Evolutionary conservation across 345 rosid species (phyloP).

Genomic region (Salix viminalis): DNA sequence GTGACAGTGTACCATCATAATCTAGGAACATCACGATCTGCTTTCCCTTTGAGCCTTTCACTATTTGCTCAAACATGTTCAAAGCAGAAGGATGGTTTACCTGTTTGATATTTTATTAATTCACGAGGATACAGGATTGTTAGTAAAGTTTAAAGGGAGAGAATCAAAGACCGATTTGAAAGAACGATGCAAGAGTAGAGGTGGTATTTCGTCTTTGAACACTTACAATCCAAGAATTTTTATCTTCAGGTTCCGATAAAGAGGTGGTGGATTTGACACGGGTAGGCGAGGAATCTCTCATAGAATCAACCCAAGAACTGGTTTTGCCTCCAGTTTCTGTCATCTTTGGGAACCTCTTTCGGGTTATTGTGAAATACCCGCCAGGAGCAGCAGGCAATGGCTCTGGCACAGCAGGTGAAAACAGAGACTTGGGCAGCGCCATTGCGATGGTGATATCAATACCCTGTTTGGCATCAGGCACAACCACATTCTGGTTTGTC

Average conservation of each 20-base stretch:
- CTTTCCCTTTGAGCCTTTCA: constrained; percentile 64
- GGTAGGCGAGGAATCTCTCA: constrained; percentile 90
- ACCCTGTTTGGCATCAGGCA: constrained; percentile 2
- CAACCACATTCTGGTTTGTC: constrained; percentile 22
- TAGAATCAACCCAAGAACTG: constrained; percentile 75
- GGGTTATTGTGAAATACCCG: neutral
- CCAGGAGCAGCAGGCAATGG: neutral
- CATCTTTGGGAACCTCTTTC: neutral
- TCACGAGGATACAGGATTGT: neutral
- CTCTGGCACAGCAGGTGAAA: neutral
- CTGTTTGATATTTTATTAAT: constrained; percentile 26
- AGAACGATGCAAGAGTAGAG: neutral
- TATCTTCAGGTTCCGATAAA: constrained; percentile 27
- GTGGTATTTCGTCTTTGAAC: neutral
- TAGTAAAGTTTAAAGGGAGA: neutral
- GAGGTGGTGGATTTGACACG: constrained; percentile 48
- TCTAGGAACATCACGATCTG: constrained; percentile 90
- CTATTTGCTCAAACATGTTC: constrained; percentile 62
- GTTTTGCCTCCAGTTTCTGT: constrained; percentile 28
- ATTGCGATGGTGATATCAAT: constrained; percentile 5
- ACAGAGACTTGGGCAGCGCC: constrained; percentile 3
- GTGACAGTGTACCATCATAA: constrained; percentile 94
- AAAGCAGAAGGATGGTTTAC: constrained; percentile 76
- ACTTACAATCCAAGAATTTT: constrained; percentile 64
- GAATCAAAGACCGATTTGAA: neutral